A percentile compares a stretch with the other conserved stretches of the same genome.
phyloP scores from a whole-genome alignment of 164 flowering plant genomes.

The Macadamia integrifolia region DNA sequence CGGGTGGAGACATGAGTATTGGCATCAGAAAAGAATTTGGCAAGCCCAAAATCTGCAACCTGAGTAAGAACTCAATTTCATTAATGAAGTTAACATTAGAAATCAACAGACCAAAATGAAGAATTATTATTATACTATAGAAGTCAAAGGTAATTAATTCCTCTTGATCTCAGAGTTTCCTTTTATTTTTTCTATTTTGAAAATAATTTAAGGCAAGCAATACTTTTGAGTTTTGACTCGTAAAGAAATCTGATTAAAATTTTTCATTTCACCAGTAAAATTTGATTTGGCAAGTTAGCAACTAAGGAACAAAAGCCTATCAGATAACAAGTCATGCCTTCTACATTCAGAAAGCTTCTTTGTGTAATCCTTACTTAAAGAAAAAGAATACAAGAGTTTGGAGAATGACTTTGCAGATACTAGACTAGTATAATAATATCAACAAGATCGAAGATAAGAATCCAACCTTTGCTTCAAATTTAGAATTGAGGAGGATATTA shows the following conservation, averaged over 20 bases:
- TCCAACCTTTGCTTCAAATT: constrained; percentile 88
- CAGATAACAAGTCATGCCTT: not conserved
- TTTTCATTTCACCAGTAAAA: too few species aligned
- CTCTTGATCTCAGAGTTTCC: not conserved
- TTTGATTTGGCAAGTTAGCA: not conserved
- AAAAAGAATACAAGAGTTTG: not conserved
- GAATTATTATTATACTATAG: too few species aligned
- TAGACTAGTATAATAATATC: not conserved
- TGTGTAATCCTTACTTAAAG: not conserved
- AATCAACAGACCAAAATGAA: not conserved
- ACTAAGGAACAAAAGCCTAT: not conserved
- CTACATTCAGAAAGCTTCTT: not conserved
- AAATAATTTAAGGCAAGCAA: too few species aligned
- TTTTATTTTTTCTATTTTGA: not conserved
- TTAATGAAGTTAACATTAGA: not conserved
- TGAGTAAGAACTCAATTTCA: constrained; percentile 21
- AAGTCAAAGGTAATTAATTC: too few species aligned
- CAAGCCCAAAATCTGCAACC: constrained; percentile 99
- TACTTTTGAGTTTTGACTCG: too few species aligned
- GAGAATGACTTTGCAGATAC: not conserved
- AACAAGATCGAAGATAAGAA: not conserved
- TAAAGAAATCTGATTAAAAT: too few species aligned
- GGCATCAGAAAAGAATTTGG: constrained; percentile 71
- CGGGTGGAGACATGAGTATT: constrained; percentile 96
- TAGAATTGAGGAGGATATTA: constrained; percentile 84